These are phyloP conservation scores for Hypomontagnella submonticulosa DNA, from an alignment of 495 filamentous ascomycete genomes.

Conservation along the genomic window DNA sequence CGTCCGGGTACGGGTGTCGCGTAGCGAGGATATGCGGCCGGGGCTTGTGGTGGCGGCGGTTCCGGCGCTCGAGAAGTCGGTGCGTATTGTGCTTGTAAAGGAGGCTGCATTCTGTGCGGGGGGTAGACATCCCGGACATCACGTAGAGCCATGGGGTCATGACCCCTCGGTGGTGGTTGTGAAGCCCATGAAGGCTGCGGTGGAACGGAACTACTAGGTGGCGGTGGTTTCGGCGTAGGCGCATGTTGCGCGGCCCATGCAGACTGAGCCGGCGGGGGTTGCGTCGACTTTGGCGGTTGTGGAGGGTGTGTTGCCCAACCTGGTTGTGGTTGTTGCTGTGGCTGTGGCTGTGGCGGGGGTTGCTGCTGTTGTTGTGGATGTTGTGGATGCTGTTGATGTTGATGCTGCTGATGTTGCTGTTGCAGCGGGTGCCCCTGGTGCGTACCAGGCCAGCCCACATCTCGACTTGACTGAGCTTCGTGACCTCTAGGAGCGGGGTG, in stretches of 20 bases:
- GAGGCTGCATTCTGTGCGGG: conserved; percentile 46
- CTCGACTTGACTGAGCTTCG: conserved; percentile 45
- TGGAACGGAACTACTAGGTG: conserved; percentile 51
- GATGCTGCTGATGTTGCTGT: conserved; percentile 51
- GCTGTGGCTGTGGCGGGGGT: conserved; percentile 32
- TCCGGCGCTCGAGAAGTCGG: conserved; percentile 48
- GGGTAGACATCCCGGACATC: conserved; percentile 50
- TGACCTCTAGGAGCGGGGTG: conserved; percentile 46
- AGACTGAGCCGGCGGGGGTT: conserved; percentile 52
- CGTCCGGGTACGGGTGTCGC: conserved; percentile 45
- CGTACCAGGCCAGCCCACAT: conserved; percentile 44
- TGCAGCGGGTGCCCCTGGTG: conserved; percentile 41
- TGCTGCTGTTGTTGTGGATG: conserved; percentile 40
- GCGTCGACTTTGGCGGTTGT: conserved; percentile 52
- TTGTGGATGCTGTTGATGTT: conserved; percentile 50
- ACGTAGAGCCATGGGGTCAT: conserved; percentile 50
- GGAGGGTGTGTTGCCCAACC: conserved; percentile 51
- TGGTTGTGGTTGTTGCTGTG: conserved; percentile 44
- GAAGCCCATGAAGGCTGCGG: conserved; percentile 54
- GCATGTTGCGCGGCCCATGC: conserved; percentile 60
- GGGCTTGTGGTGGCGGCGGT: conserved; percentile 44
- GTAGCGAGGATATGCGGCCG: conserved; percentile 46
- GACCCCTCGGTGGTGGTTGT: conserved; percentile 49
- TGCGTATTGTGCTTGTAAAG: conserved; percentile 46
- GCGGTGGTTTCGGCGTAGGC: conserved; percentile 51